phyloP scores from a whole-genome alignment of 176 grass and related monocot genomes.

The Rhynchospora breviuscula region DNA sequence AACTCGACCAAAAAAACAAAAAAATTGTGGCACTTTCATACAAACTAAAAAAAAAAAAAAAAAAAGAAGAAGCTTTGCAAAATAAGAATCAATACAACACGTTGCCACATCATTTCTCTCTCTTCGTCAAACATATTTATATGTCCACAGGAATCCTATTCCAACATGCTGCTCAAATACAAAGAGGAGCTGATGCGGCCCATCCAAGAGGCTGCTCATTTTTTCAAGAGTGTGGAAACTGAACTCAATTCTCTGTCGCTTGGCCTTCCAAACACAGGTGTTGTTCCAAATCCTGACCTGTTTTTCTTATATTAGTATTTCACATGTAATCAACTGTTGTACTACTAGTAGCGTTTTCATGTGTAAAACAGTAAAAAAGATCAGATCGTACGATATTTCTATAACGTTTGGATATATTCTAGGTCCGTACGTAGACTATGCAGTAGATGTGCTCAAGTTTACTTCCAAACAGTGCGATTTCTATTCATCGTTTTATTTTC shows the following conservation, averaged over 20 bases:
- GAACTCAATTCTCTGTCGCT: slow-evolving; percentile 54
- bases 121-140: neutral
- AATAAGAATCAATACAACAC: neutral
- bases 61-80: neutral
- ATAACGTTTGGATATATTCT: neutral
- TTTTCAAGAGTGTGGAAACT: slow-evolving; percentile 63
- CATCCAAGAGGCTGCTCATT: slow-evolving; percentile 62
- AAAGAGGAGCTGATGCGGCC: slow-evolving; percentile 58
- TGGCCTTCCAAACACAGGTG: slow-evolving; percentile 26
- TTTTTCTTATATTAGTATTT: neutral
- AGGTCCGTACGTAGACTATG: slow-evolving; percentile 1
- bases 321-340: neutral
- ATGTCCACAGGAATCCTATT: slow-evolving; percentile 48
- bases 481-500: neutral
- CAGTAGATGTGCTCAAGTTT: neutral
- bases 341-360: neutral
- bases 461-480: neutral
- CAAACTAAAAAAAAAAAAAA: neutral
- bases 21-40: neutral
- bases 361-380: neutral
- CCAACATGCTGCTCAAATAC: slow-evolving; percentile 52
- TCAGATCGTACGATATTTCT: neutral
- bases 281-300: neutral
- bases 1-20: neutral
- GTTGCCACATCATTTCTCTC: neutral